Conservation (phyloP, 768 basidiomycete genomes). For the Termitomyces sp. region DNA sequence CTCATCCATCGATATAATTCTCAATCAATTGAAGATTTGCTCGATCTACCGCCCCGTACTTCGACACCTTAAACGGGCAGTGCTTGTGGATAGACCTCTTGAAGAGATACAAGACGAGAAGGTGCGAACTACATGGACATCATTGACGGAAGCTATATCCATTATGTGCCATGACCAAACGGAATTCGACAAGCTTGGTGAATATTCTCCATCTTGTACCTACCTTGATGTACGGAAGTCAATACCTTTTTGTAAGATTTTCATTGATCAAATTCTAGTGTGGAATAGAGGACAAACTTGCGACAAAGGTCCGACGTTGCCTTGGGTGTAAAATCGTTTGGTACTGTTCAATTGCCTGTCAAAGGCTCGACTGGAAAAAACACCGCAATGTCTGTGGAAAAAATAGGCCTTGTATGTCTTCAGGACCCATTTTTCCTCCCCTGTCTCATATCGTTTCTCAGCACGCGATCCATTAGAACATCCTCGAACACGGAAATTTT, state of each 20-base stretch:
- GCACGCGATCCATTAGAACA: background rate
- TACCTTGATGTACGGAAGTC: background rate
- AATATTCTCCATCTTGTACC: background rate
- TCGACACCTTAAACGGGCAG: background rate
- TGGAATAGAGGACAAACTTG: too few species aligned
- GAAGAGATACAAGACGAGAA: background rate
- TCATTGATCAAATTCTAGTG: background rate
- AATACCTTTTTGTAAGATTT: background rate
- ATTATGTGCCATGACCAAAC: background rate
- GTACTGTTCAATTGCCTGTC: background rate
- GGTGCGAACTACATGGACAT: background rate
- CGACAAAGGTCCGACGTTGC: background rate
- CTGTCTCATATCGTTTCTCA: background rate
- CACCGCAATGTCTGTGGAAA: background rate
- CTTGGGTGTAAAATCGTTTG: background rate
- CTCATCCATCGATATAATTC: background rate
- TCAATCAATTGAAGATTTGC: background rate
- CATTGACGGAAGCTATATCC: background rate
- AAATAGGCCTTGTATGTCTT: background rate
- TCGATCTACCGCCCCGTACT: background rate
- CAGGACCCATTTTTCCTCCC: background rate
- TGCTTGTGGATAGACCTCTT: background rate
- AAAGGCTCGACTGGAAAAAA: background rate
- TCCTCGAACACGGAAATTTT: background rate
- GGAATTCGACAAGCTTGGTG: background rate